phyloP scores from a whole-genome alignment of 805 yeast genomes.

The Myxozyma sirexii region DNA sequence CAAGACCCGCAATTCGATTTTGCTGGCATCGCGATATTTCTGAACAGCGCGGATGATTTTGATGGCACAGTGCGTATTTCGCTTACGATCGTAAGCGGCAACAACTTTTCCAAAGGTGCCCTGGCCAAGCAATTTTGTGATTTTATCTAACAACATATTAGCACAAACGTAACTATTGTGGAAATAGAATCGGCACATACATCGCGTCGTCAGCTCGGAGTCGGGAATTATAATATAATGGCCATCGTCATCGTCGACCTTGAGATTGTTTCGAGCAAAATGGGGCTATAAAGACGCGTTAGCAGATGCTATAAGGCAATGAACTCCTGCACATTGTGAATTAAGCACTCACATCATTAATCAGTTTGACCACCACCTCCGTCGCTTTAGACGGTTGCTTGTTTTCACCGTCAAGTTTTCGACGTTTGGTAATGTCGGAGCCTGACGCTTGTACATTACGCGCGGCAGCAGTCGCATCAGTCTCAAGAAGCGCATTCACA shows the following conservation, averaged over 20 bases:
- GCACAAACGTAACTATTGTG: constrained; percentile 40
- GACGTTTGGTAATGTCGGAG: constrained; percentile 10
- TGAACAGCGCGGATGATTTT: constrained; percentile 91
- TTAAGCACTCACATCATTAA: constrained; percentile 32
- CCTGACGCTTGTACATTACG: not conserved
- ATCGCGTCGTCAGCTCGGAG: constrained; percentile 40
- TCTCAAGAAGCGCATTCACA: not conserved
- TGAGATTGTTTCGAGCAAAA: constrained; percentile 1
- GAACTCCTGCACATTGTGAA: not conserved
- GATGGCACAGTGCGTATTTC: constrained; percentile 73
- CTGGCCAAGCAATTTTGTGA: constrained; percentile 74
- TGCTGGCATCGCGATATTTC: constrained; percentile 93
- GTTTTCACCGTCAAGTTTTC: constrained; percentile 15
- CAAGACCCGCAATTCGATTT: constrained; percentile 83
- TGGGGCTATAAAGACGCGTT: not conserved
- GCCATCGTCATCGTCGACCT: constrained; percentile 44
- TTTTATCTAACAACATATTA: constrained; percentile 60
- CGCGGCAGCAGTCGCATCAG: not conserved
- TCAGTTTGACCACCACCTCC: constrained; percentile 38
- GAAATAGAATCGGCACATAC: constrained; percentile 3
- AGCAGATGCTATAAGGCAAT: not conserved
- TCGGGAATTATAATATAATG: constrained; percentile 44
- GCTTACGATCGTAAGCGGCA: constrained; percentile 70
- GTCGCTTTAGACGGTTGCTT: constrained; percentile 39
- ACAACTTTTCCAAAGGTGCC: constrained; percentile 93